These are phyloP conservation scores for Amaranthus tricolor DNA, from an alignment of 179 eudicot species.

Conservation along the genomic window DNA sequence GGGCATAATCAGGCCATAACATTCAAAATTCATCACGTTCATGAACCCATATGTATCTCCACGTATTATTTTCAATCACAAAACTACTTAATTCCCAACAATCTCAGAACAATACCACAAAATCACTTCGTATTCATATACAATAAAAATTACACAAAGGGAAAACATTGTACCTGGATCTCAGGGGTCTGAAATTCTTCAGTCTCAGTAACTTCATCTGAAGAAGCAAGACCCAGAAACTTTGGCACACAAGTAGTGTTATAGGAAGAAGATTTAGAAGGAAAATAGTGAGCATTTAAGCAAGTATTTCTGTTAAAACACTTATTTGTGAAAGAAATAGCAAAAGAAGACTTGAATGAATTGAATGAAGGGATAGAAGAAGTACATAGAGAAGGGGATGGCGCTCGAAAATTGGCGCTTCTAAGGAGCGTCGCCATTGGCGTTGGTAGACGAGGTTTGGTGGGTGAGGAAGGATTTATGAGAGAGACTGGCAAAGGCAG, in stretches of 20 bases:
- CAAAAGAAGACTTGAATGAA: constrained; percentile 14
- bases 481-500: background rate
- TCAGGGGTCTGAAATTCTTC: constrained; percentile 22
- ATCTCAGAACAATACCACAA: too few species aligned
- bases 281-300: constrained; percentile 19
- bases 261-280: constrained; percentile 1
- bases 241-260: constrained; percentile 5
- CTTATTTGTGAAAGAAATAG: constrained; percentile 7
- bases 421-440: constrained; percentile 32
- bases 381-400: constrained; percentile 14
- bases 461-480: constrained; percentile 10
- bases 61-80: too few species aligned
- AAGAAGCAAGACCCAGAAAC: constrained; percentile 21
- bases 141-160: background rate
- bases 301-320: constrained; percentile 4
- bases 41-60: too few species aligned
- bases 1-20: too few species aligned
- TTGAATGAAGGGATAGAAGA: constrained; percentile 1
- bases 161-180: constrained; percentile 23
- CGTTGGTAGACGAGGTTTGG: background rate
- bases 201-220: constrained; percentile 29
- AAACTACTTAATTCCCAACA: too few species aligned
- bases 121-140: too few species aligned
- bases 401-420: constrained; percentile 26
- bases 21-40: too few species aligned